Base-by-base conservation (phyloP, 2,329 filamentous ascomycete genomes). In the Epichloe gansuensis region DNA sequence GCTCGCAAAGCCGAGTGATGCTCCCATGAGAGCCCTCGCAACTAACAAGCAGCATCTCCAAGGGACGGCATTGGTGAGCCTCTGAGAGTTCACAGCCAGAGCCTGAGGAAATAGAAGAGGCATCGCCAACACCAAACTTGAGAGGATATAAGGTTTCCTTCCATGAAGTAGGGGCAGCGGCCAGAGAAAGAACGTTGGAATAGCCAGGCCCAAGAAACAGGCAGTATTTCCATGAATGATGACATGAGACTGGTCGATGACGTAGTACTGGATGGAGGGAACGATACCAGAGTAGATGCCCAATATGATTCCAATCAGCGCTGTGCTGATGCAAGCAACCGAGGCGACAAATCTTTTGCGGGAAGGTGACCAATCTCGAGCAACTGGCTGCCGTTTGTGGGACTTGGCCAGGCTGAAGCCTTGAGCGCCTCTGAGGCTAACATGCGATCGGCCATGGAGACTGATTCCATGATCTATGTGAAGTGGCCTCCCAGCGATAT, bases 261-360 rank as follows among this genome's bases (percentile, higher is more conserved):
- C 79, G 60, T 82, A 83, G 64, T 89, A 89, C 62, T 90, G 86
- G 28, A 91, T 87, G 3, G 82, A 80, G n/a, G 86, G 85, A 1
- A 89, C 85, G 58, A 89, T 77, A 3, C 86, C 87, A 52, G 85
- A 83, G 63, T 90, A 91, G 23, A 90, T 85, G 1, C 87, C 86
- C 53, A 88, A 71, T 23, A 89, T 72, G 28, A 86, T 70, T 0
- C 86, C 86, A 46, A 90, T 74, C 51, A 88, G 71, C 13, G 83
- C 81, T 5, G 86, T 88, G 59, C 86, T 88, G 58, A 85, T 70
- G 62, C 87, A 91, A 9, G 85, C 81, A 54, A 88, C 78, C 3
- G 74, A 67, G 3, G 87, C 86, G 25, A 81, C 77, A 55, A 86
- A 79, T 54, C 84, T 72, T 66, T 91, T 91, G 57, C 84, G 80